Base-by-base conservation (phyloP, 2,329 filamentous ascomycete genomes). In the Aureobasidium sp. region DNA sequence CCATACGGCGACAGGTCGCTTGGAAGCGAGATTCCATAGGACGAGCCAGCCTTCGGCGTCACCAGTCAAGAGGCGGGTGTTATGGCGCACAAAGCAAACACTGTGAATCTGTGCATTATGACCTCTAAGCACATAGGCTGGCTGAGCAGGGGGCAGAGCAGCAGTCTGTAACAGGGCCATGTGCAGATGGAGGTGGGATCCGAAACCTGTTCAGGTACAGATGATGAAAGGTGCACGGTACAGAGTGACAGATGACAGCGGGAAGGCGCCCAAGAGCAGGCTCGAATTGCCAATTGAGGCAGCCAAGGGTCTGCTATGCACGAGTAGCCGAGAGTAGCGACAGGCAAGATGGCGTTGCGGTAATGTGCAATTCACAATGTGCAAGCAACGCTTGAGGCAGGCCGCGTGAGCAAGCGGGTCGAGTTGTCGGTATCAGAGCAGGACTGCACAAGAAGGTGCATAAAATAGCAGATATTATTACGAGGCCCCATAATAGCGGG, bases 41-140 rank as follows among this genome's bases (percentile, higher is more conserved):
- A 96, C 83, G 37, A 96, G 80, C 81, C 88, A 97, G 63, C 94
- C 94, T 45, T 96, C 89, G 9, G 91, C 89, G 75, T 99, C 94
- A 39, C 89, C 93, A 0, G 91, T 94, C 14, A 90, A 78, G 6
- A 99, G 84, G 37, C 90, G 87, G 63, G 84, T 81, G 72, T 97
- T 96, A 44, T 78, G 74, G 59, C 84, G 82, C 67, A 90, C 79
- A 71, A 97, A 93, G 58, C 82, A 78, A 4, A 92, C 81, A 22
- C 85, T 84, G 71, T 97, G 91, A 52, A 97, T 86, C 66, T 91
- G 86, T 0, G 88, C 82, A 61, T 84, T 82, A 77, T 97, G 94
- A 58, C 94, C 94, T 65, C 94, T 89, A 41, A 99, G 83, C 63
- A 97, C 85, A 72, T 88, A 88, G 49, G 76, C 75, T 56, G 85